Evolutionary conservation across 2,329 filamentous ascomycete species (phyloP), one percentile per base, ranked within the genome.

Genomic region (Neodidymelliopsis sp.): DNA sequence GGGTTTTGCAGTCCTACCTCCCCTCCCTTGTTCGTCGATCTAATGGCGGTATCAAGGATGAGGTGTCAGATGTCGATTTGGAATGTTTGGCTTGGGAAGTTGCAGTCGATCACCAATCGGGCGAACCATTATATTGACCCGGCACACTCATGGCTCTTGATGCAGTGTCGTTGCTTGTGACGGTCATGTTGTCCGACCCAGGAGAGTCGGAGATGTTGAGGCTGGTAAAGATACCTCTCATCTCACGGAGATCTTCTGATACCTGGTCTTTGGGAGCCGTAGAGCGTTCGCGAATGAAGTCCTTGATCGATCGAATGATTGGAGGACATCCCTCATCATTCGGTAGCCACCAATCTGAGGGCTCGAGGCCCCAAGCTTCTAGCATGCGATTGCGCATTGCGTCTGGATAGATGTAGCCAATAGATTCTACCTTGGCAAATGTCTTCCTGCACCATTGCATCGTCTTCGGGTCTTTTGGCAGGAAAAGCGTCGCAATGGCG

Each of bases 331-430:
- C 85, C 75, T 93, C 88, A 54, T 90, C 84, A 69, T 94, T 83
- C 2, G 91, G 90, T 2, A 97, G 81, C 94, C 94, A 99, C 90
- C 91, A 97, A 48, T 87, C 81, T 33, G 84, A 83, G 42, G 91
- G 84, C 15, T 86, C 84, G 11, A 90, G 83, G 51, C 82, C 79
- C 80, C 94, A 96, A 18, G 90, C 72, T 35, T 88, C 82, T 23
- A 89, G 85, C 81, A 97, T 88, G 57, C 87, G 86, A 23, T 76
- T 79, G 49, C 93, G 87, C 62, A 93, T 86, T 10, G 84, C 83
- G 22, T 84, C 78, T 1, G 92, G 88, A 60, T 90, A 92, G 18
- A 96, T 88, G 69, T 95, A 96, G 91, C 92, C 92, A 67, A 86
- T 77, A 51, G 81, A 81, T 73, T 97, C 93, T 34, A 96, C 79